Conservation (phyloP, 305 asterid species). For the Rubia peregrina region DNA sequence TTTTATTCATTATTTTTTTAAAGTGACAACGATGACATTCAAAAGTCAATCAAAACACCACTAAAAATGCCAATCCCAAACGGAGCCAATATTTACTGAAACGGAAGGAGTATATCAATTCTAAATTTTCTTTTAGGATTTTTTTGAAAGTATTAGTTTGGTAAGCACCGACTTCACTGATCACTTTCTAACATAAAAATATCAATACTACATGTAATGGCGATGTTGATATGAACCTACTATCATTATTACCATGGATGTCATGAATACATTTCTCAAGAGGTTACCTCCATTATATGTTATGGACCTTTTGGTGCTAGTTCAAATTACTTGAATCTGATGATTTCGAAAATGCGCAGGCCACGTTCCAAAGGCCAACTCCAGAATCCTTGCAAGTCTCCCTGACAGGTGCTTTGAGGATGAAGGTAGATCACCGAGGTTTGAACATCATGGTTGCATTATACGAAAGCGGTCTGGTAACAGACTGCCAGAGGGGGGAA, state of each 20-base stretch:
- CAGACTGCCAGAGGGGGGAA: slow-evolving; percentile 52
- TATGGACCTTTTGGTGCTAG: neutral
- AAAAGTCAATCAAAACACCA: too few relatives aligned
- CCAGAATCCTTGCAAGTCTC: slow-evolving; percentile 51
- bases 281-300: neutral
- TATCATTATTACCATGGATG: too few relatives aligned
- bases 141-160: neutral
- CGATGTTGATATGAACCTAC: neutral
- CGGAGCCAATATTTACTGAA: too few relatives aligned
- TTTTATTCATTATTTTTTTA: too few relatives aligned
- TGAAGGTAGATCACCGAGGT: slow-evolving; percentile 47
- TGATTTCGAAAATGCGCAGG: slow-evolving; percentile 28
- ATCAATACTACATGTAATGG: neutral
- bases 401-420: slow-evolving; percentile 48
- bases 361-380: slow-evolving; percentile 47
- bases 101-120: too few relatives aligned
- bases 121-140: too few relatives aligned
- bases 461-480: slow-evolving; percentile 57
- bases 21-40: too few relatives aligned
- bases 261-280: neutral
- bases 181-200: neutral
- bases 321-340: neutral
- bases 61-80: too few relatives aligned
- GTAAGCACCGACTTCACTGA: neutral
- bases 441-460: slow-evolving; percentile 61